Conservation (phyloP, 306 rosid genomes). For the Rosa multiflora region DNA sequence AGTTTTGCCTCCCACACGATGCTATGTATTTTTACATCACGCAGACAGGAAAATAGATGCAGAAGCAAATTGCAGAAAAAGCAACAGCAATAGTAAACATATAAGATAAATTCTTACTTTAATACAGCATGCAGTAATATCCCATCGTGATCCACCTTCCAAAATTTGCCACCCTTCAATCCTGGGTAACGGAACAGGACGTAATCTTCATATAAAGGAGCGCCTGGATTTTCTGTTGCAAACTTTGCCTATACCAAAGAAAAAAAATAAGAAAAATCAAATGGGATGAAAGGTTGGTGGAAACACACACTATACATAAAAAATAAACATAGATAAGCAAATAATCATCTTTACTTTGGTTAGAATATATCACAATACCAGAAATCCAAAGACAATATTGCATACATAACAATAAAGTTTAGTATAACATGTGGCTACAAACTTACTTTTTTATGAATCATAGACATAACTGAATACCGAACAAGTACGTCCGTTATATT, state of each 20-base stretch:
- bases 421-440: neutral
- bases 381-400: neutral
- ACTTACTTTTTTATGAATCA: slow-evolving; percentile 83
- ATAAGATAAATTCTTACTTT: slow-evolving; percentile 48
- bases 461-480: slow-evolving; percentile 73
- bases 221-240: slow-evolving; percentile 52
- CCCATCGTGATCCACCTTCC: slow-evolving; percentile 92
- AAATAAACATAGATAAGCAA: neutral
- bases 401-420: neutral
- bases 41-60: slow-evolving; percentile 8
- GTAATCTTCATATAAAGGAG: slow-evolving; percentile 70
- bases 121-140: slow-evolving; percentile 68
- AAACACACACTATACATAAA: neutral
- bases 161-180: slow-evolving; percentile 76
- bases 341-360: neutral
- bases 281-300: slow-evolving; percentile 6
- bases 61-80: slow-evolving; percentile 2
- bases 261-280: slow-evolving; percentile 18
- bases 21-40: neutral
- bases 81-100: slow-evolving; percentile 7
- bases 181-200: slow-evolving; percentile 67
- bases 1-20: neutral
- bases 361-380: neutral
- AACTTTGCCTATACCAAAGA: slow-evolving; percentile 57
- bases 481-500: slow-evolving; percentile 86